These are phyloP conservation scores for Blastobotrys serpentis DNA, from an alignment of 1,139 yeast species.

Conservation along the genomic window DNA sequence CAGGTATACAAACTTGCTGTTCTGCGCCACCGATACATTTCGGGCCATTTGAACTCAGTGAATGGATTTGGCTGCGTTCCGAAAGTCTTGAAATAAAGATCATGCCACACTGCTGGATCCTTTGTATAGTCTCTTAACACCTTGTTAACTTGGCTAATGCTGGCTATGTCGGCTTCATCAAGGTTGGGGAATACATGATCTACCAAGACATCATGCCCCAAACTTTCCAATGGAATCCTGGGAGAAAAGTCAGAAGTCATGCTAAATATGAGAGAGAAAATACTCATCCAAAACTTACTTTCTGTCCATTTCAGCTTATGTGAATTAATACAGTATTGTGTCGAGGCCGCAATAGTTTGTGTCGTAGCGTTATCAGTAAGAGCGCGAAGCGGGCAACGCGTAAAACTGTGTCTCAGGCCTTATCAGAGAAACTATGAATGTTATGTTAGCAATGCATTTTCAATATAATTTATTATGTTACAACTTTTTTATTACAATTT, in stretches of 20 bases:
- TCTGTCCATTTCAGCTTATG: not conserved
- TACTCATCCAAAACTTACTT: no score
- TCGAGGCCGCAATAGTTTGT: no score
- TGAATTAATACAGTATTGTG: no score
- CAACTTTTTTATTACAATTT: no score
- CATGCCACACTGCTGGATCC: constrained; percentile 36
- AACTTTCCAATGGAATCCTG: constrained; percentile 11
- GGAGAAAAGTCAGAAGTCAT: not conserved
- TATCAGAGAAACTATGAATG: no score
- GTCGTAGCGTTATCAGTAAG: no score
- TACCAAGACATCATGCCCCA: constrained; percentile 35
- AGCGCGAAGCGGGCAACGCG: no score
- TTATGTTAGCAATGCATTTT: no score
- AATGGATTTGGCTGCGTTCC: constrained; percentile 30
- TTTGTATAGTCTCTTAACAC: constrained; percentile 22
- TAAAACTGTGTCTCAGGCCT: no score
- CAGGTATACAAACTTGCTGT: constrained; percentile 55
- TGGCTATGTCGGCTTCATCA: constrained; percentile 26
- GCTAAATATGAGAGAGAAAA: no score
- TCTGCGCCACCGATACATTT: constrained; percentile 48
- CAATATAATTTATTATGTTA: no score
- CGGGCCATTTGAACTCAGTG: constrained; percentile 47
- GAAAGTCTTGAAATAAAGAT: constrained; percentile 30
- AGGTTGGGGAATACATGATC: constrained; percentile 33
- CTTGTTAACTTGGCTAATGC: constrained; percentile 26